Percentiles rank a stretch among this genome's conserved stretches.
Conservation (phyloP, 2,329 filamentous ascomycete genomes). For the Phaeosphaeria sp. region DNA sequence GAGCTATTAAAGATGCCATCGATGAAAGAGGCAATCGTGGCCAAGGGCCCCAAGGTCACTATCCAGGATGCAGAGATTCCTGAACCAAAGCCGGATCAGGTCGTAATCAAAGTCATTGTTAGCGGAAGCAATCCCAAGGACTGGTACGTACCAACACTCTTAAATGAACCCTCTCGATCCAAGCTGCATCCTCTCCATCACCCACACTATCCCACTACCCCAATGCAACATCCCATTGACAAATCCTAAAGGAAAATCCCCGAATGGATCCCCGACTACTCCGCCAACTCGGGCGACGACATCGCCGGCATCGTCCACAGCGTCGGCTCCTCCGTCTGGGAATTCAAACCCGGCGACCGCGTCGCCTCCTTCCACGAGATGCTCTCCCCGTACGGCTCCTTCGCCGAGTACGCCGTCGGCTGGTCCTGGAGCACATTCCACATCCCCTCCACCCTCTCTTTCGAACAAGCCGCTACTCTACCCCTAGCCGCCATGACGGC, state of each 20-base stretch:
- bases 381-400: conserved; percentile 59
- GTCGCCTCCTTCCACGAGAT: conserved; percentile 66
- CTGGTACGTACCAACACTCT: conserved; percentile 45
- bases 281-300: conserved; percentile 60
- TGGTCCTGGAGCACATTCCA: conserved; percentile 65
- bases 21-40: conserved; percentile 54
- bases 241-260: conserved; percentile 34
- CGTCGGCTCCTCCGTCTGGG: conserved; percentile 62
- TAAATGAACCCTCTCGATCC: not conserved
- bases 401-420: conserved; percentile 67
- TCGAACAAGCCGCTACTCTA: conserved; percentile 58
- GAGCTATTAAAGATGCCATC: not conserved
- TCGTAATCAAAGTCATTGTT: conserved; percentile 50
- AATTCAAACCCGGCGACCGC: conserved; percentile 65
- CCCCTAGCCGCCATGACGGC: conserved; percentile 57
- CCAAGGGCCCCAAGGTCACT: conserved; percentile 39
- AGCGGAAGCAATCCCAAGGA: conserved; percentile 57
- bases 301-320: conserved; percentile 63
- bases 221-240: not conserved
- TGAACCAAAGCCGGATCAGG: conserved; percentile 39
- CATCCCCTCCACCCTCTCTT: conserved; percentile 57
- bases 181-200: not conserved
- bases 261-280: conserved; percentile 19
- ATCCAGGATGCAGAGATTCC: conserved; percentile 48
- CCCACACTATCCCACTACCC: not conserved